Evolutionary conservation across 2,329 filamentous ascomycete genomes (phyloP), one percentile per base, ranked within the genome.

Genomic region (Teratosphaeria nubilosa): DNA sequence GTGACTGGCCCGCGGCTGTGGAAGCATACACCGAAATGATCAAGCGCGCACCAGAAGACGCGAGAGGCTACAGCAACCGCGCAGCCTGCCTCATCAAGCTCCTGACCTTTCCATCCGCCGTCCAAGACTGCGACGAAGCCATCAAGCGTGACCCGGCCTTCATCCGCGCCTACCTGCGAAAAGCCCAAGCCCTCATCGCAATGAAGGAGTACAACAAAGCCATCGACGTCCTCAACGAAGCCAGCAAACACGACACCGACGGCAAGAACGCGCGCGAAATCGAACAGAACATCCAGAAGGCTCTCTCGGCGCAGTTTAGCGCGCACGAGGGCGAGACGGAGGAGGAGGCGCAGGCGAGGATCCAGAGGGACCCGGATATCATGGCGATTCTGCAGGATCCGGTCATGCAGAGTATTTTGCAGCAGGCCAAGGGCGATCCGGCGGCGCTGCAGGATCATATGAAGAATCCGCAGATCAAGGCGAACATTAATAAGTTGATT

Each of bases 171-270:
- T 97, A 97, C 75, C 87, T 99, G 68, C 87, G 94, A 72, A 97
- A 96, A 80, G 91, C 91, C 0, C 91, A 97, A 77, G 90, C 91
- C 50, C 90, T 92, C 74, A 91, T 94, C 66, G 91, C 91, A 68
- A 99, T 99, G 94, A 90, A 94, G 74, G 92, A 99, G 75, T 97
- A 96, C 80, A 96, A 87, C 74, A 92, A 91, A 74, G 95, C 89
- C 71, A 80, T 97, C 59, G 94, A 99, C 71, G 88, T 87, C 7
- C 96, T 91, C 77, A 84, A 84, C 45, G 89, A 91, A 71, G 94
- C 95, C 0, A 78, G 81, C 9, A 81, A 85, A 66, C 82, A 95
- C 60, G 94, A 99, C 73, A 81, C 80, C 59, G 83, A 85, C 65
- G 86, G 87, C 60, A 90, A 90, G 71, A 94, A 96, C 72, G 80